Conservation (phyloP, 352 stramenopile genomes). For the Phytophthora meadii region DNA sequence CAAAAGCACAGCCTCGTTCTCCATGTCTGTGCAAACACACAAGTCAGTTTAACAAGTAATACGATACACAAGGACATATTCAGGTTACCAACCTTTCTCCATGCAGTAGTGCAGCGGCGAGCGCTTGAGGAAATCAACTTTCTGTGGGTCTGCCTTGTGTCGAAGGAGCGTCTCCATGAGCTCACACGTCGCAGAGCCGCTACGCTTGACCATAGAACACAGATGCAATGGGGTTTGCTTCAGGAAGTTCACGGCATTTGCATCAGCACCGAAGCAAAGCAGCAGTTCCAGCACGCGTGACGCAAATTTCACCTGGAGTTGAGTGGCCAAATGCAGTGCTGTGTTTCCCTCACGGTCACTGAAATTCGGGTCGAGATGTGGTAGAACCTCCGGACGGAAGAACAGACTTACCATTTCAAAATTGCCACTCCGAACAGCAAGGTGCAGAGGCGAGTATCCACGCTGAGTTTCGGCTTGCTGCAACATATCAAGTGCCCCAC, state of each 20-base stretch:
- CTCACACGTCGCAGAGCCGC: constrained; percentile 44
- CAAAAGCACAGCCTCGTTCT: constrained; percentile 63
- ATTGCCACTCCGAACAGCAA: constrained; percentile 63
- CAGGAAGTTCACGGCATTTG: constrained; percentile 69
- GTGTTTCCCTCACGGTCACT: constrained; percentile 79
- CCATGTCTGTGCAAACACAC: constrained; percentile 47
- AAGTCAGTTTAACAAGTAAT: not conserved
- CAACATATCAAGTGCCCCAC: constrained; percentile 52
- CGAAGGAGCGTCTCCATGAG: constrained; percentile 72
- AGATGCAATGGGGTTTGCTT: constrained; percentile 82
- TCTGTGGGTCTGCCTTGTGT: constrained; percentile 57
- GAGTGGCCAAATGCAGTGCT: constrained; percentile 66
- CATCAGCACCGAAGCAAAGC: constrained; percentile 69
- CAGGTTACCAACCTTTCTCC: constrained; percentile 58
- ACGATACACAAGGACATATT: not conserved
- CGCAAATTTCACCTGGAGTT: constrained; percentile 66
- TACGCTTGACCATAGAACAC: constrained; percentile 73
- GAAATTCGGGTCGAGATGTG: constrained; percentile 67
- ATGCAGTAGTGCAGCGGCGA: constrained; percentile 80
- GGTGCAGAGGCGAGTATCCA: constrained; percentile 68
- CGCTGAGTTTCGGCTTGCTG: constrained; percentile 61
- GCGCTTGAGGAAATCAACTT: constrained; percentile 76
- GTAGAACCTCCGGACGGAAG: constrained; percentile 78
- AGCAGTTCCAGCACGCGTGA: constrained; percentile 75
- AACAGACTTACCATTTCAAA: constrained; percentile 77